These are phyloP conservation scores for Rhynchospora pubera DNA, from an alignment of 176 grass and related monocot species.

Conservation along the genomic window DNA sequence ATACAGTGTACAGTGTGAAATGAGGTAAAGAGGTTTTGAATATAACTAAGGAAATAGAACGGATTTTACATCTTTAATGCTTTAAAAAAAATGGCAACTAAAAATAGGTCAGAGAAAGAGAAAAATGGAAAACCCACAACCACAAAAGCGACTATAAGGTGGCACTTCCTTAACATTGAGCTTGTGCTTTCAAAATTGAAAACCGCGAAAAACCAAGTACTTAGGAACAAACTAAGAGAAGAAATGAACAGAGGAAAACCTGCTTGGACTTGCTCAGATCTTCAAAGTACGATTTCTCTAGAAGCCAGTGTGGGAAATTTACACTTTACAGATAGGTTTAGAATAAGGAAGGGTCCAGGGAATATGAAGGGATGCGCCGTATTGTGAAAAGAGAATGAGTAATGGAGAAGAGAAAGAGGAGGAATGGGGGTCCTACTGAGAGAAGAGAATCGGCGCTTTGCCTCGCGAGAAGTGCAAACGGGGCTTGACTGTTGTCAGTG, in stretches of 20 bases:
- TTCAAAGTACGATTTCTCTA: background rate
- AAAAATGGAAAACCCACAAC: background rate
- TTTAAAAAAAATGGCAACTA: background rate
- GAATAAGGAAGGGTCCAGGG: background rate
- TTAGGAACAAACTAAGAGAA: background rate
- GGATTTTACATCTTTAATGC: background rate
- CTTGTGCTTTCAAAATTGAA: background rate
- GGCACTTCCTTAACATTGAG: background rate
- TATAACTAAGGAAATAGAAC: no score
- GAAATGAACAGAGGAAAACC: background rate
- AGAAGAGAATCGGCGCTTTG: constrained; percentile 6
- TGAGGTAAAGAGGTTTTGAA: no score
- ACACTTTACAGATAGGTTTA: background rate
- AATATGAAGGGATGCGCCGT: background rate
- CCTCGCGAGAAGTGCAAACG: constrained; percentile 21
- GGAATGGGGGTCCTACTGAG: background rate
- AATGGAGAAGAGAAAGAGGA: background rate
- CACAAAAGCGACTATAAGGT: background rate
- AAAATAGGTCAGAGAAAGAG: background rate
- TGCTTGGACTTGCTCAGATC: background rate
- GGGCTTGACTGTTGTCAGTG: constrained; percentile 17
- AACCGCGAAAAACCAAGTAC: background rate
- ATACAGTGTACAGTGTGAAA: background rate
- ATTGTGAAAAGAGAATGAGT: background rate
- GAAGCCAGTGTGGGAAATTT: background rate